Evolutionary conservation across 78 protist species (phyloP).

Genomic region (slime mould (Dictyostelium discoideum)): dicty_2.7 NC_007089.4:2265501-2266000

Average conservation of each 20-base stretch:
- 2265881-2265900: neutral
- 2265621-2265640: neutral
- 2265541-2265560: neutral
- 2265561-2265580: neutral
- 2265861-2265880: neutral
- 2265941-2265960: conserved; percentile 10
- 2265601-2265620: neutral
- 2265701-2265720: neutral
- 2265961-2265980: neutral
- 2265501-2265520: too few relatives aligned
- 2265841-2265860: too few relatives aligned
- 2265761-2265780: neutral
- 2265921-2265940: neutral
- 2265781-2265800: neutral
- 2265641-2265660: neutral
- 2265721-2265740: neutral
- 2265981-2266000: neutral
- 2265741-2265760: too few relatives aligned
- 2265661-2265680: neutral
- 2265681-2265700: neutral
- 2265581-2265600: conserved; percentile 15
- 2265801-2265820: neutral
- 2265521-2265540: too few relatives aligned
- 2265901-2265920: conserved; percentile 29
- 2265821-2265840: too few relatives aligned